phyloP scores from a whole-genome alignment of 352 stramenopile species.

The Pythium apleroticum region DNA sequence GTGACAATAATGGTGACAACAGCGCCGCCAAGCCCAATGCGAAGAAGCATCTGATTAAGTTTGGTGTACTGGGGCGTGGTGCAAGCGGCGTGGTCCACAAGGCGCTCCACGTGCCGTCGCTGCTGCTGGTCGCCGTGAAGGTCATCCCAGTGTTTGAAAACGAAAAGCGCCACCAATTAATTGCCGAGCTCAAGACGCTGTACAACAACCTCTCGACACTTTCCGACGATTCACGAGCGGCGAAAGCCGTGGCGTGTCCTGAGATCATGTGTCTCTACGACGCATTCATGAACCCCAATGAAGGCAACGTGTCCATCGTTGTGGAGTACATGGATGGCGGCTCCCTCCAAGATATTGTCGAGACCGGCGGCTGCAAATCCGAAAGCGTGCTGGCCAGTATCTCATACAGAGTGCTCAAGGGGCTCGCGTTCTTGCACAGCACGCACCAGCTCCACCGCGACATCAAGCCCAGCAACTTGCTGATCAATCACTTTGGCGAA shows the following conservation, averaged over 20 bases:
- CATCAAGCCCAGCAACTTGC: constrained; percentile 94
- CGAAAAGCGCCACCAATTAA: constrained; percentile 87
- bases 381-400: constrained; percentile 91
- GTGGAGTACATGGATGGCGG: constrained; percentile 96
- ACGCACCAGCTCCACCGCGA: constrained; percentile 92
- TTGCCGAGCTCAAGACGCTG: constrained; percentile 80
- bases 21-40: constrained; percentile 50
- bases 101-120: constrained; percentile 85
- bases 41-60: constrained; percentile 83
- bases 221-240: constrained; percentile 44
- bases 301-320: constrained; percentile 92
- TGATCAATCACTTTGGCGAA: constrained; percentile 91
- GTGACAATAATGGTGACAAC: constrained; percentile 17
- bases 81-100: constrained; percentile 90
- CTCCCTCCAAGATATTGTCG: constrained; percentile 92
- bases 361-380: constrained; percentile 83
- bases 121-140: constrained; percentile 90
- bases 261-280: constrained; percentile 93
- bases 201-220: constrained; percentile 87
- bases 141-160: constrained; percentile 90
- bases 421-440: constrained; percentile 88
- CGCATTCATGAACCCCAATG: constrained; percentile 92
- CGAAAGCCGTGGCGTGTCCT: constrained; percentile 57
- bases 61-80: constrained; percentile 75
- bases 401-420: constrained; percentile 83